Evolutionary conservation across 2,329 filamentous ascomycete genomes (phyloP), one percentile per base, ranked within the genome.

Genomic region (Penicillium polonicum): DNA sequence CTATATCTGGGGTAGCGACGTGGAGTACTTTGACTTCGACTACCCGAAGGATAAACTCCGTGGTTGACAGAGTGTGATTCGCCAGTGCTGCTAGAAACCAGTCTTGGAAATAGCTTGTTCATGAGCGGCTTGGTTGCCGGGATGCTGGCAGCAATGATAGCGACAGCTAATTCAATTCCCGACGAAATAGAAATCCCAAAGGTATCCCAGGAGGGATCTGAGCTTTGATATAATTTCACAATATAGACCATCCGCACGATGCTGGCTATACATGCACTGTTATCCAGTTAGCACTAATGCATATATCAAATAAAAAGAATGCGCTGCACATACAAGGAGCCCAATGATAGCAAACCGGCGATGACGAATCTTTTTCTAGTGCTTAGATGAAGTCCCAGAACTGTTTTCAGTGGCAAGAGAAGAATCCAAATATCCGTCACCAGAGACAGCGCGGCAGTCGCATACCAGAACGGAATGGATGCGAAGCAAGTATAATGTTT

Each of bases 371-470:
- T 13, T 31, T 50, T 50, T 4, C 13, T 29, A 17, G 23, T 29
- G 17, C 12, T 12, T 7, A 50, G n/a, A 5, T 50, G 48, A 31
- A 50, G 36, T 10, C 48, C 36, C 17, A 29, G n/a, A 10, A 50
- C 36, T 19, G 48, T 50, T 41, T 31, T 50, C n/a, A 50, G 25
- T 29, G 59, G 59, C 12, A 61, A 25, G n/a, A 35, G 10, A 17
- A 61, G 33, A 27, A 61, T 59, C 59, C 59, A 61, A 15, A 61
- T 7, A 43, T 57, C 59, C 2, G 57, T 61, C 5, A 27, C 57
- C 19, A 61, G 45, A 13, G 43, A 59, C n/a, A 57, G 5, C 4
- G 52, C 52, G 7, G 57, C 48, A 1, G 27, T 42, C 6, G 53
- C 35, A 21, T 55, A 61, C 59, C 59, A 61, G 15, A 59, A 61